Conservation (phyloP, 768 basidiomycete species). For the Wakefieldia striispora region DNA sequence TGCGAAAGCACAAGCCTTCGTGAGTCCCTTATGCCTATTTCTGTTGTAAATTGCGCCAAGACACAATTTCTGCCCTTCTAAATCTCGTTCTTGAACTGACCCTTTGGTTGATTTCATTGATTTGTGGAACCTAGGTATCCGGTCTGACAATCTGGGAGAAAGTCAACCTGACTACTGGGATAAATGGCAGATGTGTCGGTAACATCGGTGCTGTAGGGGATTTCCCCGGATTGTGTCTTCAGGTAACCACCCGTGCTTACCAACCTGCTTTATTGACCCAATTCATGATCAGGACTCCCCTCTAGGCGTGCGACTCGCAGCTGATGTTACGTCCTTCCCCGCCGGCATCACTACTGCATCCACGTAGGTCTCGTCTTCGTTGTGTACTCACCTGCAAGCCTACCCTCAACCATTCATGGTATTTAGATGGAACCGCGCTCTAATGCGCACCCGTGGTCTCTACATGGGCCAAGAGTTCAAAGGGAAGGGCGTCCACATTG, state of each 20-base stretch:
- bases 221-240: conserved; percentile 72
- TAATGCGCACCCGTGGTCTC: conserved; percentile 73
- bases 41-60: too few relatives aligned
- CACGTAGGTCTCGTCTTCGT: conserved; percentile 48
- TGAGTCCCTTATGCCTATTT: conserved; percentile 21
- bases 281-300: conserved; percentile 54
- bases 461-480: conserved; percentile 85
- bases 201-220: conserved; percentile 54
- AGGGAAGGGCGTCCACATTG: conserved; percentile 82
- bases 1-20: conserved; percentile 51
- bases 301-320: conserved; percentile 72
- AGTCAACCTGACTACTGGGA: conserved; percentile 61
- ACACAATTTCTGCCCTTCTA: conserved; percentile 1
- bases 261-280: background rate
- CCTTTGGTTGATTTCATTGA: conserved; percentile 4
- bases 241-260: conserved; percentile 36
- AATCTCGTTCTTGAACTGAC: background rate
- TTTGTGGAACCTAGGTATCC: conserved; percentile 32
- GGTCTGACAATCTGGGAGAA: conserved; percentile 49
- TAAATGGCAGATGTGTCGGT: conserved; percentile 67
- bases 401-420: background rate
- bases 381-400: background rate
- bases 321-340: conserved; percentile 77
- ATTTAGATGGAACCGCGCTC: conserved; percentile 65
- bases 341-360: conserved; percentile 79